Percentiles rank a stretch among this genome's conserved stretches.
phyloP scores from a whole-genome alignment of 108 stramenopile genomes.

The Licmophora abbreviata region DNA sequence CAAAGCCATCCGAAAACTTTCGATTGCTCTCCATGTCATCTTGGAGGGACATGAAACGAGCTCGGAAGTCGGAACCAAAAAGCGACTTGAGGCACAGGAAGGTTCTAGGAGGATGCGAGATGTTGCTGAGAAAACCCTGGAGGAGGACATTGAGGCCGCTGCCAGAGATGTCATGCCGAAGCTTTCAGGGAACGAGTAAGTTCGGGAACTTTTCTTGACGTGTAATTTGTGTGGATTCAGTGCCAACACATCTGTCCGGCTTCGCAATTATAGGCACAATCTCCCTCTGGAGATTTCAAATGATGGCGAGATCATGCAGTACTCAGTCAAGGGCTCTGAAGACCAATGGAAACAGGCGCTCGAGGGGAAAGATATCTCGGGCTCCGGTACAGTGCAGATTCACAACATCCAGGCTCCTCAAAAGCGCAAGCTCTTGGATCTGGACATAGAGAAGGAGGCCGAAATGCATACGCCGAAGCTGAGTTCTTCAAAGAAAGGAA shows the following conservation, averaged over 20 bases:
- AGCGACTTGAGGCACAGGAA: slow-evolving; percentile 40
- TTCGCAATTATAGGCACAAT: too few species aligned
- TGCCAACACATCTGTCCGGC: too few species aligned
- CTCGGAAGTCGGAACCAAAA: slow-evolving; percentile 51
- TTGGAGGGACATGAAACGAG: slow-evolving; percentile 72
- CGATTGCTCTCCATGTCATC: slow-evolving; percentile 63
- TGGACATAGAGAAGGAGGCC: slow-evolving; percentile 38
- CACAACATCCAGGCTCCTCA: slow-evolving; percentile 20
- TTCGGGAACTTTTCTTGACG: too few species aligned
- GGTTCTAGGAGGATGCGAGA: slow-evolving; percentile 44
- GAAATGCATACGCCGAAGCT: slow-evolving; percentile 5
- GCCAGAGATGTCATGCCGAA: slow-evolving; percentile 54
- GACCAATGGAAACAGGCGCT: slow-evolving; percentile 77
- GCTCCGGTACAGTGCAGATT: slow-evolving; percentile 28
- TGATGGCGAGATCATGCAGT: slow-evolving; percentile 77
- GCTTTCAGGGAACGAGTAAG: slow-evolving; percentile 10
- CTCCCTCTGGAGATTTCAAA: slow-evolving; percentile 50
- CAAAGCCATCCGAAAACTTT: slow-evolving; percentile 89
- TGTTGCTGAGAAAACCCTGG: slow-evolving; percentile 63
- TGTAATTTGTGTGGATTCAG: too few species aligned
- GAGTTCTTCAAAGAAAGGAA: slow-evolving; percentile 12
- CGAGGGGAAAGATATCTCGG: slow-evolving; percentile 42
- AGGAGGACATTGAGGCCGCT: slow-evolving; percentile 72
- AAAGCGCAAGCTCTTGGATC: slow-evolving; percentile 41
- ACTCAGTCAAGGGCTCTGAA: slow-evolving; percentile 72